Evolutionary conservation across 495 filamentous ascomycete genomes (phyloP).

Genomic region (Talaromyces nanjingensis): DNA sequence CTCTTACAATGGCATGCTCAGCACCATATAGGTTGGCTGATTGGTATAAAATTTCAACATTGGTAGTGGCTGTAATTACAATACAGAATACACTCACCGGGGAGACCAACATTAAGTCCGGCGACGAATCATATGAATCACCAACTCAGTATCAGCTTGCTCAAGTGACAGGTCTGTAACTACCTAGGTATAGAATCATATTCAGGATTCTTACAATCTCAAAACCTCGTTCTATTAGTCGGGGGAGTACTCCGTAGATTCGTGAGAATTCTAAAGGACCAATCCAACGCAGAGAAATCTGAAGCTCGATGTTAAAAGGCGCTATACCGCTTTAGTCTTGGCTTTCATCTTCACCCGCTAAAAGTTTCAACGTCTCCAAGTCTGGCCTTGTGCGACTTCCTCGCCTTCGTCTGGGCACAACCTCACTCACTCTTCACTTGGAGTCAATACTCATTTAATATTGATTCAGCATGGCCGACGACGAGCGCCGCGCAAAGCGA

Average conservation of each 20-base stretch:
- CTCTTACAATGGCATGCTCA: no score
- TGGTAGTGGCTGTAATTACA: not conserved
- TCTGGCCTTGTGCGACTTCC: not conserved
- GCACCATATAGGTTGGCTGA: not conserved
- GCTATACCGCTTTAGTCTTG: constrained; percentile 2
- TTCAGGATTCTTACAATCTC: not conserved
- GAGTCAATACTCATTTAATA: not conserved
- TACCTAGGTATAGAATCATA: no score
- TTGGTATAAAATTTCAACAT: not conserved
- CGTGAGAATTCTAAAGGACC: no score
- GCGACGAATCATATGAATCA: not conserved
- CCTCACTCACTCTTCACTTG: not conserved
- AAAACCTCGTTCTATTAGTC: not conserved
- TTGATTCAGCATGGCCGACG: constrained; percentile 58
- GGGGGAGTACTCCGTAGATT: not conserved
- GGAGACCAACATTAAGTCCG: constrained; percentile 3
- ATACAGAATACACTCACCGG: not conserved
- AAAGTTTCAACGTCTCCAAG: not conserved
- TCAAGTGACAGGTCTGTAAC: not conserved
- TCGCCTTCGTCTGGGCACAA: not conserved
- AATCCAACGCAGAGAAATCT: not conserved
- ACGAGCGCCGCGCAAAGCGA: constrained; percentile 71
- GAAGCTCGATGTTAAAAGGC: not conserved
- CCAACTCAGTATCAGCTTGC: not conserved
- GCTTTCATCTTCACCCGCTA: not conserved